Conservation (phyloP, 352 stramenopile genomes). For the Globisporangium orthogonon region DNA sequence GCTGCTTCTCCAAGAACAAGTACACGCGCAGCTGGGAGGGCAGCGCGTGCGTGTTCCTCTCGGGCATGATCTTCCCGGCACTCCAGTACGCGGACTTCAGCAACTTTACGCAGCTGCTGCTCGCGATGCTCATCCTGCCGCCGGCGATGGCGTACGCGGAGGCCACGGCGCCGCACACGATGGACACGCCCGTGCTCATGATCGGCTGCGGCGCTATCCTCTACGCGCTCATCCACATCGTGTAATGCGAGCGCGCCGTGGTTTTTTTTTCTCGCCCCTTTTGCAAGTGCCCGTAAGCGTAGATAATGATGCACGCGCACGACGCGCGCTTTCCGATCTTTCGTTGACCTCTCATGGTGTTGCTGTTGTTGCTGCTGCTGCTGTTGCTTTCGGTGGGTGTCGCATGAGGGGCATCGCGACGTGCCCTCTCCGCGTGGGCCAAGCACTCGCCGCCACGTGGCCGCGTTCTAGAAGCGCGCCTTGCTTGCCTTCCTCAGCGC, state of each 20-base stretch:
- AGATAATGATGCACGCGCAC: no score
- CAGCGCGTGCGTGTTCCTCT: constrained; percentile 74
- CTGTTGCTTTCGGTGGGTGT: no score
- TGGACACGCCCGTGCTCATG: constrained; percentile 84
- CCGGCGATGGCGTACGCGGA: constrained; percentile 82
- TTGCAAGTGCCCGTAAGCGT: no score
- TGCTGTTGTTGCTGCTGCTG: no score
- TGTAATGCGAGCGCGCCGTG: constrained; percentile 1
- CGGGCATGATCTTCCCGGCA: constrained; percentile 56
- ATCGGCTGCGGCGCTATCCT: constrained; percentile 66
- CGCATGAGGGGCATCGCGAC: no score
- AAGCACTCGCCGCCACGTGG: no score
- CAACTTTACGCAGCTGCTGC: constrained; percentile 70
- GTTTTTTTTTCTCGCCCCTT: no score
- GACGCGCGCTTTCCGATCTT: no score
- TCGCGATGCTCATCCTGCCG: constrained; percentile 71
- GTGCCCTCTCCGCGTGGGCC: no score
- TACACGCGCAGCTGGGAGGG: constrained; percentile 84
- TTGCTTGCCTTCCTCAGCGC: no score
- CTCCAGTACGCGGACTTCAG: constrained; percentile 64
- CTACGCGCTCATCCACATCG: constrained; percentile 45
- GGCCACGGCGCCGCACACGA: constrained; percentile 76
- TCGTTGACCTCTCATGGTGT: no score
- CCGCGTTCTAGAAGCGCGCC: no score
- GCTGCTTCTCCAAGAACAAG: constrained; percentile 78